Evolutionary conservation across 2,329 filamentous ascomycete species (phyloP).

Genomic region (Colletotrichum caudatum): DNA sequence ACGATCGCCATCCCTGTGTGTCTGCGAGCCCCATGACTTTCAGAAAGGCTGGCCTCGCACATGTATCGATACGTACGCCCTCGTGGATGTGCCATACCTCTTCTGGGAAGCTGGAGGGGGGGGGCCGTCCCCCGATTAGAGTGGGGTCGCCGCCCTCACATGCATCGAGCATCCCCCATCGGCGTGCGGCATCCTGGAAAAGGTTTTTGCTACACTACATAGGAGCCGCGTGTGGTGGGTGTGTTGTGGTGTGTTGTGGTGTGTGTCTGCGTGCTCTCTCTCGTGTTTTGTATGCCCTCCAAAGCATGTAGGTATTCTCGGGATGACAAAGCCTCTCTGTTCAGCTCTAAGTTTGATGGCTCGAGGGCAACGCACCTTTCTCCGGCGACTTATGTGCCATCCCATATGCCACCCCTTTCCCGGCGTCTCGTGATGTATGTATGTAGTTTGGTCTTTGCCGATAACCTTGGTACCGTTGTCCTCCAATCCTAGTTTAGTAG

Average conservation of each 20-base stretch:
- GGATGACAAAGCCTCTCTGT: conserved; percentile 3
- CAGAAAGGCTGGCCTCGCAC: conserved; percentile 19
- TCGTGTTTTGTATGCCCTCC: conserved; percentile 2
- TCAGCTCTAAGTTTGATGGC: conserved; percentile 12
- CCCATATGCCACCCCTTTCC: not conserved
- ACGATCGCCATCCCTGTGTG: conserved; percentile 21
- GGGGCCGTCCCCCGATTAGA: conserved; percentile 30
- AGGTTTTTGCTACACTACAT: conserved; percentile 12
- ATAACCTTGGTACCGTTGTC: not conserved
- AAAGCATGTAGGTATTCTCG: not conserved
- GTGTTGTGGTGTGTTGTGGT: not conserved
- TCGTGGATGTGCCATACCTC: conserved; percentile 29
- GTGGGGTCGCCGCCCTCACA: conserved; percentile 37
- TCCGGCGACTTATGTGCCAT: not conserved
- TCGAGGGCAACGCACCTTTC: not conserved
- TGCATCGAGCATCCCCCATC: conserved; percentile 36
- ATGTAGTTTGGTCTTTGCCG: not conserved
- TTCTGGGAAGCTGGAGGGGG: conserved; percentile 31
- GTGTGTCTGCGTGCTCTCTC: conserved; percentile 5
- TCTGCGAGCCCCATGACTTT: not conserved
- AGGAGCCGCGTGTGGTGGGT: conserved; percentile 6
- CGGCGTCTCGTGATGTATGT: not conserved
- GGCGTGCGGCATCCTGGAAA: conserved; percentile 29
- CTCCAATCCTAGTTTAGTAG: not conserved
- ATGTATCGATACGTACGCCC: conserved; percentile 35